phyloP scores from a whole-genome alignment of 2,329 filamentous ascomycete genomes.

The Pyrenochaeta sp. region DNA sequence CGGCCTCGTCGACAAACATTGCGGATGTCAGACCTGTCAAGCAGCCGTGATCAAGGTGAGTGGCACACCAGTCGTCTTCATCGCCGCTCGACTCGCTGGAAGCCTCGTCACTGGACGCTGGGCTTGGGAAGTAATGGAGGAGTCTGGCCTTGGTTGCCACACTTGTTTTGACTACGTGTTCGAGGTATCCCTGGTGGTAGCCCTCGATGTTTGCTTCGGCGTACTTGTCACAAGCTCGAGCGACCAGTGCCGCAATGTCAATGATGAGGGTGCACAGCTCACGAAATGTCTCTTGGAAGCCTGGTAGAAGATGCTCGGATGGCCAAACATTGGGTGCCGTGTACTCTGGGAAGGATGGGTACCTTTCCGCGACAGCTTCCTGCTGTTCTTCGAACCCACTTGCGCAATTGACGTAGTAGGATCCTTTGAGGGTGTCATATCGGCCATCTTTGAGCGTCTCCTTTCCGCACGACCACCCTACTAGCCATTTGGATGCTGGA shows the following conservation, averaged over 20 bases:
- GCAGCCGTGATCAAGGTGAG: constrained; percentile 90
- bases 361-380: constrained; percentile 56
- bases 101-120: constrained; percentile 28
- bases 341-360: constrained; percentile 84
- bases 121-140: constrained; percentile 85
- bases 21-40: constrained; percentile 92
- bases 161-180: constrained; percentile 84
- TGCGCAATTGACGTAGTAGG: constrained; percentile 84
- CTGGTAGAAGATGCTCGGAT: constrained; percentile 70
- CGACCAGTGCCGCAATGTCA: constrained; percentile 87
- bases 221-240: constrained; percentile 87
- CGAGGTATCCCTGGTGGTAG: constrained; percentile 81
- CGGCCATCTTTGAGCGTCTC: constrained; percentile 81
- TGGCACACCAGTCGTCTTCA: constrained; percentile 96
- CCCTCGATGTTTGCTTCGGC: constrained; percentile 79
- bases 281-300: constrained; percentile 77
- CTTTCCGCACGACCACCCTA: constrained; percentile 82
- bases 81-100: constrained; percentile 41
- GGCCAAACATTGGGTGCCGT: constrained; percentile 93
- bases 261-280: constrained; percentile 85
- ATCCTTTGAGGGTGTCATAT: constrained; percentile 82
- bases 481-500: constrained; percentile 65
- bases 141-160: constrained; percentile 90
- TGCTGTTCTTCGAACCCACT: constrained; percentile 67
- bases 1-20: constrained; percentile 89